Evolutionary conservation across 1,284 basidiomycete genomes (phyloP).

Genomic region (Austroboletus niveus): DNA sequence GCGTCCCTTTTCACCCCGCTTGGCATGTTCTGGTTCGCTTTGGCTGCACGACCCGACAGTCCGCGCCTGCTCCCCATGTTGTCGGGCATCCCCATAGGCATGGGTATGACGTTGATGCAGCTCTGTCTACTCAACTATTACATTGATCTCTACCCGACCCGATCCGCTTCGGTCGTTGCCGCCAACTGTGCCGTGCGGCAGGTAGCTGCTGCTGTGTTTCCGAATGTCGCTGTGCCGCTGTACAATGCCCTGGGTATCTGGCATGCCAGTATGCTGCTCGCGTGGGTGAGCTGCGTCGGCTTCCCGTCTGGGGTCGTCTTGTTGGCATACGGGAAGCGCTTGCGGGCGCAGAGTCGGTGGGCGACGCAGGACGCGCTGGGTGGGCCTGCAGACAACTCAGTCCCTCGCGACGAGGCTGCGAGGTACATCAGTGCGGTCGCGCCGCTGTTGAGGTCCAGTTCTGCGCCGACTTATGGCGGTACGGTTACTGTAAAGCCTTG

Average conservation of each 20-base stretch:
- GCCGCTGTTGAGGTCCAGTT: slow-evolving; percentile 14
- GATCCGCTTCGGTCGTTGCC: slow-evolving; percentile 27
- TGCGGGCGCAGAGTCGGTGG: slow-evolving; percentile 24
- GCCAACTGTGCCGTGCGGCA: slow-evolving; percentile 27
- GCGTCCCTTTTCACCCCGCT: slow-evolving; percentile 24
- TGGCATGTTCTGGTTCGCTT: slow-evolving; percentile 30
- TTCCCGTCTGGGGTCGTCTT: slow-evolving; percentile 20
- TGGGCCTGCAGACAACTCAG: neutral
- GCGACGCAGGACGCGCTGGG: slow-evolving; percentile 19
- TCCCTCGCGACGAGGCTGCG: neutral
- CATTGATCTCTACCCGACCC: slow-evolving; percentile 30
- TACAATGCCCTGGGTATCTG: slow-evolving; percentile 23
- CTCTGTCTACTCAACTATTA: slow-evolving; percentile 29
- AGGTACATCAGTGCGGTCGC: slow-evolving; percentile 1
- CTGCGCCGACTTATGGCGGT: slow-evolving; percentile 17
- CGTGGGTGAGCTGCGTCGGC: slow-evolving; percentile 25
- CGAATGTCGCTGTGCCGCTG: slow-evolving; percentile 22
- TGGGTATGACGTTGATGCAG: slow-evolving; percentile 32
- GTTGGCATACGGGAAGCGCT: slow-evolving; percentile 15
- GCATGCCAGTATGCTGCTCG: slow-evolving; percentile 25
- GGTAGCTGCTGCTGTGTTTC: slow-evolving; percentile 15
- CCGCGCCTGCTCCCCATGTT: slow-evolving; percentile 18
- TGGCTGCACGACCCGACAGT: slow-evolving; percentile 19
- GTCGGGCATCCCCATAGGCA: slow-evolving; percentile 26
- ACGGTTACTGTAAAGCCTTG: slow-evolving; percentile 4